Conservation (phyloP, 169 alveolate species). For the Theileria annulata region DNA sequence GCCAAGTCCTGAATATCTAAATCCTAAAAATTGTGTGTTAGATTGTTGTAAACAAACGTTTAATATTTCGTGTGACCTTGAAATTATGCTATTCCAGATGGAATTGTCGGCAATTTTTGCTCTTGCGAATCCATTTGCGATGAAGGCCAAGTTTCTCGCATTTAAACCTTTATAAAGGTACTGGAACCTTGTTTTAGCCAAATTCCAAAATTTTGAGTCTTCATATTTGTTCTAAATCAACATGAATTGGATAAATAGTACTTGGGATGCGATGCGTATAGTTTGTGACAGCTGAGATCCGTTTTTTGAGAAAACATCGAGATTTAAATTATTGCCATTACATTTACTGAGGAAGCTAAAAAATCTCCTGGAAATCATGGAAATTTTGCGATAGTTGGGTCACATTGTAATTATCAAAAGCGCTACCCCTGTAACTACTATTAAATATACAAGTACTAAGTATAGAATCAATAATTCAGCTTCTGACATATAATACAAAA, state of each 20-base stretch:
- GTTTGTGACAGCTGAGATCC: constrained; percentile 53
- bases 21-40: constrained; percentile 3
- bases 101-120: constrained; percentile 32
- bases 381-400: background rate
- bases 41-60: constrained; percentile 12
- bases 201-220: constrained; percentile 49
- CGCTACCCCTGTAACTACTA: background rate
- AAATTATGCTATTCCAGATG: constrained; percentile 40
- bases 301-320: constrained; percentile 33
- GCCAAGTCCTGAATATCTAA: constrained; percentile 29
- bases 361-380: constrained; percentile 34
- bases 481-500: background rate
- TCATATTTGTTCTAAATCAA: constrained; percentile 15
- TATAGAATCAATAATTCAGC: constrained; percentile 5
- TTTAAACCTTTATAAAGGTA: constrained; percentile 13
- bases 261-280: constrained; percentile 51
- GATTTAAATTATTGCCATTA: constrained; percentile 21
- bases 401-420: background rate
- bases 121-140: constrained; percentile 58
- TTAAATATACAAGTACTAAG: background rate
- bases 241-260: background rate
- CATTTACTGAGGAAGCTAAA: constrained; percentile 42
- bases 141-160: constrained; percentile 29
- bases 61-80: constrained; percentile 29
- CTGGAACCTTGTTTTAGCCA: constrained; percentile 25